Evolutionary conservation across 768 basidiomycete genomes (phyloP).

Genomic region (Candolleomyces eurysporus): DNA sequence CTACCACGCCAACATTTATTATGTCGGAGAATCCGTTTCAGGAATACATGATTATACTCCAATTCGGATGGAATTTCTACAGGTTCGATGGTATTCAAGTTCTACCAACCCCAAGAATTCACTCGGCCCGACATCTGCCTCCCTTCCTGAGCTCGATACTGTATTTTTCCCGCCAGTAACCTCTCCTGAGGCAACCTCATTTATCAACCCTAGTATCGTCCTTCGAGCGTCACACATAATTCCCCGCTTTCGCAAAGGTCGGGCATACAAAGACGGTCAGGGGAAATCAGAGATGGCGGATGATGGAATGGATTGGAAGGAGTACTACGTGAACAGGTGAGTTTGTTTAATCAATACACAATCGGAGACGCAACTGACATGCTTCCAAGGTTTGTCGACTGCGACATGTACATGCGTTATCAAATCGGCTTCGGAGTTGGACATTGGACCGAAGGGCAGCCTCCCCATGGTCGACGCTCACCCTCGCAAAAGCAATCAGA

Average conservation of each 20-base stretch:
- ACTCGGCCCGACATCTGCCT: too few relatives aligned
- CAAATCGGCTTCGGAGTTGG: not conserved
- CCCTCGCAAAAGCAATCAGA: too few relatives aligned
- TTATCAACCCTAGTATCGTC: not conserved
- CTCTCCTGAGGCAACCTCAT: not conserved
- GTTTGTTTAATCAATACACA: not conserved
- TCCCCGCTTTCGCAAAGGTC: not conserved
- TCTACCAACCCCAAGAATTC: too few relatives aligned
- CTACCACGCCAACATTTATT: constrained; percentile 17
- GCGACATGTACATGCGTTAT: not conserved
- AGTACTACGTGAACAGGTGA: not conserved
- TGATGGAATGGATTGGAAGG: not conserved
- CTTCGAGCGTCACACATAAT: not conserved
- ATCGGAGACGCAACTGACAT: too few relatives aligned
- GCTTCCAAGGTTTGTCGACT: not conserved
- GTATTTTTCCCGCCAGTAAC: not conserved
- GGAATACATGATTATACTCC: not conserved
- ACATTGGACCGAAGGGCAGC: too few relatives aligned
- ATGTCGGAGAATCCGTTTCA: constrained; percentile 9
- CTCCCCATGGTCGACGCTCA: too few relatives aligned
- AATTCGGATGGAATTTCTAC: not conserved
- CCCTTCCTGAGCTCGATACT: not conserved
- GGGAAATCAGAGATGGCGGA: not conserved
- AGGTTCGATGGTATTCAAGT: not conserved
- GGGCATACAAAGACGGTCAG: not conserved